Evolutionary conservation across 2,329 filamentous ascomycete genomes (phyloP).

Genomic region (Colletotrichum costaricense): DNA sequence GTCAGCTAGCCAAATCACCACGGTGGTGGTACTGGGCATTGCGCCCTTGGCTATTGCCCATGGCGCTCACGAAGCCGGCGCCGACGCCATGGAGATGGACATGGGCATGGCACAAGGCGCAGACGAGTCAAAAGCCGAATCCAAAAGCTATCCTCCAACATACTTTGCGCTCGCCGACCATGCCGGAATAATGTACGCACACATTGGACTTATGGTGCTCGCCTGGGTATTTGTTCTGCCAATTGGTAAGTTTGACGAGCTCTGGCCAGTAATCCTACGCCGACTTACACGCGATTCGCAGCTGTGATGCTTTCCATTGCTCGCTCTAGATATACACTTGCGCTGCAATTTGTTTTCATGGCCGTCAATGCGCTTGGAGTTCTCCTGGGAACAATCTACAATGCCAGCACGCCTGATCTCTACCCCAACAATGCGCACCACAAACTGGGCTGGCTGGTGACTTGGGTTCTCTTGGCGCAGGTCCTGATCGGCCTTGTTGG

Average conservation of each 20-base stretch:
- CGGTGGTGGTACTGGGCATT: conserved; percentile 4
- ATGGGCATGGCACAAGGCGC: conserved; percentile 28
- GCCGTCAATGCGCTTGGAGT: conserved; percentile 72
- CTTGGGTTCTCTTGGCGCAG: conserved; percentile 78
- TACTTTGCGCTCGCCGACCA: conserved; percentile 71
- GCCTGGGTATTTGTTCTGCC: conserved; percentile 81
- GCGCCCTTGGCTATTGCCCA: conserved; percentile 22
- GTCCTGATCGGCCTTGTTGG: conserved; percentile 75
- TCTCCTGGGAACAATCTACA: conserved; percentile 77
- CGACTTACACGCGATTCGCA: conserved; percentile 47
- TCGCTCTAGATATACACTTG: conserved; percentile 78
- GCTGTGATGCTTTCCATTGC: conserved; percentile 89
- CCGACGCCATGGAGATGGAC: conserved; percentile 30
- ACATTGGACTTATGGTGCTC: conserved; percentile 77
- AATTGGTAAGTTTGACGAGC: conserved; percentile 65
- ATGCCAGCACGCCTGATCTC: conserved; percentile 83
- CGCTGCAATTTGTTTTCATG: conserved; percentile 76
- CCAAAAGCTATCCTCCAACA: conserved; percentile 54
- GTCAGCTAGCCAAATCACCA: not conserved
- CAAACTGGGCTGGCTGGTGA: conserved; percentile 87
- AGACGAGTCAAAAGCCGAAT: conserved; percentile 30
- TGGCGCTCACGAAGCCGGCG: conserved; percentile 37
- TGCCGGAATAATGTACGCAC: conserved; percentile 70
- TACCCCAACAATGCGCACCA: conserved; percentile 91
- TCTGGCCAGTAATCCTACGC: not conserved